A percentile compares a stretch with the other conserved stretches of the same genome.
These are phyloP conservation scores for Phialemoniopsis sp. DNA, from an alignment of 2,329 filamentous ascomycete genomes.

Conservation along the genomic window DNA sequence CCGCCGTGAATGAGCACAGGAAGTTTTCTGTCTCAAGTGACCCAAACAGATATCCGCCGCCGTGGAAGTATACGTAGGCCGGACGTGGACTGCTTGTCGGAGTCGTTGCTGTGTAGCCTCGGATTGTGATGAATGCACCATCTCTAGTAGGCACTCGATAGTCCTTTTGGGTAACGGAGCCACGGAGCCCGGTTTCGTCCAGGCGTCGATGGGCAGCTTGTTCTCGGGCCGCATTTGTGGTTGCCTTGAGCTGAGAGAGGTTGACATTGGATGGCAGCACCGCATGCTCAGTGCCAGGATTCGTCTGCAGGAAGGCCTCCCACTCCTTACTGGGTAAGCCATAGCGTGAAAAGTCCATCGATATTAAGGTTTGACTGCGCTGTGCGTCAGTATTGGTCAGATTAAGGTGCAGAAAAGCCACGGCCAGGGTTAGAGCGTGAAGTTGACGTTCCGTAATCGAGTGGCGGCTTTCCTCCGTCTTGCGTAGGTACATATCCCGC, in stretches of 20 bases:
- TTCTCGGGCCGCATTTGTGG: constrained; percentile 1
- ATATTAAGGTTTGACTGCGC: no score
- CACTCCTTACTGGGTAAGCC: not conserved
- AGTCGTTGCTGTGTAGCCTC: not conserved
- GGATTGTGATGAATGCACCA: not conserved
- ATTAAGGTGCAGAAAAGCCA: no score
- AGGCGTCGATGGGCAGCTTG: constrained; percentile 1
- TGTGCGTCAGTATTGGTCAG: no score
- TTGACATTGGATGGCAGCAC: no score
- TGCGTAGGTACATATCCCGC: no score
- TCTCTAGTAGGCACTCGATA: not conserved
- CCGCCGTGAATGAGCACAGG: not conserved
- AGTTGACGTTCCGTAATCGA: no score
- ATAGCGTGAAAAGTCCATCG: constrained; percentile 1
- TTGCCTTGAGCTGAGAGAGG: not conserved
- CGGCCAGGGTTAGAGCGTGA: no score
- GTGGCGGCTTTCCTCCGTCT: no score
- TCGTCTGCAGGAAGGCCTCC: not conserved
- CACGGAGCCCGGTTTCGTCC: not conserved
- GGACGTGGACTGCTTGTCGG: not conserved
- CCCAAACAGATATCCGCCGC: constrained; percentile 2
- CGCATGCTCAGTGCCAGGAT: no score
- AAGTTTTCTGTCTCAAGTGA: not conserved
- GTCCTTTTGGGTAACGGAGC: no score
- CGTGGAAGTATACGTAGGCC: constrained; percentile 3